These are phyloP conservation scores for Phialophora chinensis DNA, from an alignment of 2,329 filamentous ascomycete genomes.

Conservation along the genomic window DNA sequence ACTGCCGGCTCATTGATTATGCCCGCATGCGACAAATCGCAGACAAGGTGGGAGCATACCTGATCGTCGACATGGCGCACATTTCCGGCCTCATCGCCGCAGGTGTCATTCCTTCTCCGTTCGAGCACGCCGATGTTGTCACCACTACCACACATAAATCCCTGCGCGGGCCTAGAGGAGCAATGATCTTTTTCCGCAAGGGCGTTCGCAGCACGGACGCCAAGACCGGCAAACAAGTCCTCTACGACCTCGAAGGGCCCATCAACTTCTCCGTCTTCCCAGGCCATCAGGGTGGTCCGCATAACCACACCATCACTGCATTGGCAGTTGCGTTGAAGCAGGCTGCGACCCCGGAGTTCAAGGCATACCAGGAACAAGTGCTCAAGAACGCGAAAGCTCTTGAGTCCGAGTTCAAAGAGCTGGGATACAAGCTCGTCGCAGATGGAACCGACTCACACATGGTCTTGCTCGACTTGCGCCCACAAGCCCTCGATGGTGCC, in stretches of 20 bases:
- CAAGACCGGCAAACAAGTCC: constrained; percentile 86
- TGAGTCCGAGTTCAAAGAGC: constrained; percentile 70
- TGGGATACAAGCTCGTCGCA: constrained; percentile 92
- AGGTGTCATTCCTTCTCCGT: constrained; percentile 90
- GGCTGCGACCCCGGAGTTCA: constrained; percentile 87
- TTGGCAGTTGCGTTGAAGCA: constrained; percentile 94
- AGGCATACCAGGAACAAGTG: constrained; percentile 90
- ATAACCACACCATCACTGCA: constrained; percentile 99
- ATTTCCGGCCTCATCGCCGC: constrained; percentile 95
- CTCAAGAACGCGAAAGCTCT: constrained; percentile 92
- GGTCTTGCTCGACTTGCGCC: constrained; percentile 91
- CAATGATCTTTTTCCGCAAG: constrained; percentile 99
- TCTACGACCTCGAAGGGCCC: constrained; percentile 91
- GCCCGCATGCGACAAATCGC: constrained; percentile 94
- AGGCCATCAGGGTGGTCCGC: constrained; percentile 95
- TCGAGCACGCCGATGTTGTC: constrained; percentile 90
- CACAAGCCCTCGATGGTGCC: constrained; percentile 85
- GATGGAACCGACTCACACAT: constrained; percentile 98
- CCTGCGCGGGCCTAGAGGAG: constrained; percentile 92
- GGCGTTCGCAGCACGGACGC: constrained; percentile 86
- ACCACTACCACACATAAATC: constrained; percentile 99
- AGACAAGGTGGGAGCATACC: constrained; percentile 89
- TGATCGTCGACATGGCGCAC: constrained; percentile 97
- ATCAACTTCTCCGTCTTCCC: constrained; percentile 99
- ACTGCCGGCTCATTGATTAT: constrained; percentile 98